Conservation (phyloP, 2,329 filamentous ascomycete genomes). For the Diaporthe sp. region DNA sequence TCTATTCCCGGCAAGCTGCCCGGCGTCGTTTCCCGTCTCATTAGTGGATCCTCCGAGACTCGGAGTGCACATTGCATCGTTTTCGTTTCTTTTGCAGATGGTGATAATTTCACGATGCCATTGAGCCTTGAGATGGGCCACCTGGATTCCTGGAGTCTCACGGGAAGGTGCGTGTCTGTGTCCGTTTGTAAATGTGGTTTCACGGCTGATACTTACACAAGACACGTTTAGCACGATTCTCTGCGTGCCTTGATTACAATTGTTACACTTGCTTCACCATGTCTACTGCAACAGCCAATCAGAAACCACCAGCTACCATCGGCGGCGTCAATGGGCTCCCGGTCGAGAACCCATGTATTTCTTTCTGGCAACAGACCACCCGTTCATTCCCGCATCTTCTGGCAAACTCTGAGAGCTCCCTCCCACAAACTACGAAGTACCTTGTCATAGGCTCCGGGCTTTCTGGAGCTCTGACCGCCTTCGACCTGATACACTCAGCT, state of each 20-base stretch:
- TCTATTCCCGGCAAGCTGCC: slow-evolving; percentile 13
- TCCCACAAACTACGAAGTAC: slow-evolving; percentile 52
- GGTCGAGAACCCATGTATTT: slow-evolving; percentile 40
- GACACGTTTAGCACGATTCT: neutral
- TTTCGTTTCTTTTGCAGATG: neutral
- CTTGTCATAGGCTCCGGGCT: slow-evolving; percentile 60
- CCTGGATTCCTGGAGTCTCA: neutral
- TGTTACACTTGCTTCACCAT: neutral
- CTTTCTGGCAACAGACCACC: slow-evolving; percentile 60
- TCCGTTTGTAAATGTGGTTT: neutral
- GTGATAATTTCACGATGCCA: neutral
- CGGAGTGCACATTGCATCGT: neutral
- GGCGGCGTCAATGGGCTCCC: slow-evolving; percentile 31
- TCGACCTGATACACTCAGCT: slow-evolving; percentile 52
- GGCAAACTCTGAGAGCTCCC: slow-evolving; percentile 50
- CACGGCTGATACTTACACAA: neutral
- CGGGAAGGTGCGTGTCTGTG: neutral
- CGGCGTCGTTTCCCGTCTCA: neutral
- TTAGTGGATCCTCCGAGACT: neutral
- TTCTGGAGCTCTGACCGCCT: slow-evolving; percentile 57
- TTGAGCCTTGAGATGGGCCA: neutral
- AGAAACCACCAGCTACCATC: neutral
- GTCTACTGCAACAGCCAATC: neutral
- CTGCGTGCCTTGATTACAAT: neutral
- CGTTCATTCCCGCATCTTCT: slow-evolving; percentile 57